A percentile compares a stretch with the other conserved stretches of the same genome.
Conservation (phyloP, 345 rosid species). For the Bruguiera parviflora region DNA sequence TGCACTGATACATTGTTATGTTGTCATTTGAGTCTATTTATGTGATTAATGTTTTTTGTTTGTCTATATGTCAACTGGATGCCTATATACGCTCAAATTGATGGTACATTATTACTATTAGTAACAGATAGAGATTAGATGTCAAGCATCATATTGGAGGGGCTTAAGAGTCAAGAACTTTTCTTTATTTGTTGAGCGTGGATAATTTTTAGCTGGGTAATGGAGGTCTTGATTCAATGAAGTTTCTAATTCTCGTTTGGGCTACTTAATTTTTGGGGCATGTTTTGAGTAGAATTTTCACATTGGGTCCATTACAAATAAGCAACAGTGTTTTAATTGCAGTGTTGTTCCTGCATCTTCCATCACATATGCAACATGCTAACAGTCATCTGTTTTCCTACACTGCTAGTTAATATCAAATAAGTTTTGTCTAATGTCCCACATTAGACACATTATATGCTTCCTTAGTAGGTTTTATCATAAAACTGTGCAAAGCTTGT, state of each 20-base stretch:
- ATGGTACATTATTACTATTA: neutral
- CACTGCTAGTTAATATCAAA: too few relatives aligned
- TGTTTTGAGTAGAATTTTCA: neutral
- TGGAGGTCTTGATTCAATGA: neutral
- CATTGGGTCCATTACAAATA: neutral
- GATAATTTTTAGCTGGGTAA: neutral
- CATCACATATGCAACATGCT: too few relatives aligned
- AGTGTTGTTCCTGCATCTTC: too few relatives aligned
- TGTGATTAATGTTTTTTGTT: neutral
- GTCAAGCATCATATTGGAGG: neutral
- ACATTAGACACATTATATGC: too few relatives aligned
- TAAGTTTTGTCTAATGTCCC: too few relatives aligned
- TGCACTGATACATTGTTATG: neutral
- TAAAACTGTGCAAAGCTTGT: too few relatives aligned
- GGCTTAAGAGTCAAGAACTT: neutral
- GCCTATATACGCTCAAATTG: too few relatives aligned
- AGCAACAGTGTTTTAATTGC: neutral
- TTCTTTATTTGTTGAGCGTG: neutral
- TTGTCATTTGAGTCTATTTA: neutral
- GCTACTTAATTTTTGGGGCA: neutral
- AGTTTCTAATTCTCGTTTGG: neutral
- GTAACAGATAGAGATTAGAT: neutral
- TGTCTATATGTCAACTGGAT: neutral
- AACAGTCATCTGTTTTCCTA: too few relatives aligned
- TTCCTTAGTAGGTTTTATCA: too few relatives aligned